phyloP scores from a whole-genome alignment of 331 rosid species.

The Saraca asoca region DNA sequence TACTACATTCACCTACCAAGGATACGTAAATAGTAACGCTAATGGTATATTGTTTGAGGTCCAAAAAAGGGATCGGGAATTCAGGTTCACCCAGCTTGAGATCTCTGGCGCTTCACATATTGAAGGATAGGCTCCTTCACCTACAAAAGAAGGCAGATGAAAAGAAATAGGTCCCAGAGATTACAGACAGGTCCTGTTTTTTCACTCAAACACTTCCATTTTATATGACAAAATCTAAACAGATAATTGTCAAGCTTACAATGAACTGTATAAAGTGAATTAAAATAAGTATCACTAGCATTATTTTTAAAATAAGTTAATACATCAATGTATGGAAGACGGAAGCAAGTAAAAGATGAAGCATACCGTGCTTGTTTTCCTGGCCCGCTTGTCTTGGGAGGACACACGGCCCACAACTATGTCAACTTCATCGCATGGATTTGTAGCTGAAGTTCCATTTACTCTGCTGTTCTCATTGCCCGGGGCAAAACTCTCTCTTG shows the following conservation, averaged over 20 bases:
- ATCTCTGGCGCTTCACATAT: slow-evolving; percentile 75
- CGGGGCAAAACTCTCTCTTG: slow-evolving; percentile 76
- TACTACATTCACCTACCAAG: background rate
- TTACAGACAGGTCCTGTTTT: background rate
- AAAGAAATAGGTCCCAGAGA: slow-evolving; percentile 1
- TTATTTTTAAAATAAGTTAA: slow-evolving; percentile 15
- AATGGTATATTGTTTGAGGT: slow-evolving; percentile 1
- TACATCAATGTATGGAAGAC: slow-evolving; percentile 19
- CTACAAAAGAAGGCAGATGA: slow-evolving; percentile 44
- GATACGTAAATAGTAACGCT: background rate
- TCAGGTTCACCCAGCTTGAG: slow-evolving; percentile 52
- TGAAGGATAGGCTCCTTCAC: slow-evolving; percentile 93
- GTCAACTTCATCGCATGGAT: slow-evolving; percentile 56
- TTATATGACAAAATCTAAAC: too few species aligned
- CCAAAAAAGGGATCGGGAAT: slow-evolving; percentile 5
- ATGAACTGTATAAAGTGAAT: too few species aligned
- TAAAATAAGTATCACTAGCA: background rate
- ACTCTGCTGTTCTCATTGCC: slow-evolving; percentile 56
- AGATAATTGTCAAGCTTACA: too few species aligned
- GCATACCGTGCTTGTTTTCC: slow-evolving; percentile 91
- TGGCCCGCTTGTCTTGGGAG: slow-evolving; percentile 69
- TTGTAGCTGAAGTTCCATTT: slow-evolving; percentile 50
- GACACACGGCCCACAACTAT: slow-evolving; percentile 47
- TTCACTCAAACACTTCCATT: background rate
- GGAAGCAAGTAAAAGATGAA: slow-evolving; percentile 24